Base-by-base conservation (phyloP, 2,329 filamentous ascomycete genomes). In the Ceratocystis cacaofunesta region DNA sequence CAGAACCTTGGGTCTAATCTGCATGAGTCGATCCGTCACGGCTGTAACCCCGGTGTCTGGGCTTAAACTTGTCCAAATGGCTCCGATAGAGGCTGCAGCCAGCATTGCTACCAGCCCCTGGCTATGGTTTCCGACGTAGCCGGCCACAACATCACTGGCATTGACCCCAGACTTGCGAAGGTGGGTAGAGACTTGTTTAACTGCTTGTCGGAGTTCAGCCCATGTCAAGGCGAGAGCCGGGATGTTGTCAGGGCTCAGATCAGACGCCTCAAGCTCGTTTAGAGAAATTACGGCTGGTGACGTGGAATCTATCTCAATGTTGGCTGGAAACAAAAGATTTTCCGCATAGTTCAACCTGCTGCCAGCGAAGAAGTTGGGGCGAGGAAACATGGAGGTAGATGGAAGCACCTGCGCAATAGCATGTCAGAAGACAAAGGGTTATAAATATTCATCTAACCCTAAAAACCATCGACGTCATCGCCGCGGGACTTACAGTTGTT, bases 21-120 rank as follows among this genome's bases (percentile, higher is more conserved):
- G 94, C 58, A 82, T 82, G 68, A 97, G 77, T 6, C 94, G 83
- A 73, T 97, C 94, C 30, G 97, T 77, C 0, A 97, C 92, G 17
- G 92, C 92, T 70, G 89, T 90, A 1, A 95, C 89, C 10, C 92
- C 92, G 17, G 88, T 96, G 74, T 97, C 92, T 2, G 92, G 91
- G 71, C 89, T 95, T 61, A 96, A 90, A 5, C 89, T 89, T 0
- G 92, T 96, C 92, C 92, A 97, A 46, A 96, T 83, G 17, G 89
- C 92, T 36, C 94, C 94, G 1, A 96, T 75, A 0, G 89, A 85
- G 0, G 90, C 86, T 0, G 90, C 83, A 1, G 89, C 89, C 41
- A 99, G 80, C 86, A 95, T 94, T 22, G 90, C 90, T 10, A 96
- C 85, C 22, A 97, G 77, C 0, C 92, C 88, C 73, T 95, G 88